Conservation (phyloP, 2,329 filamentous ascomycete genomes). For the Trichophyton rubrum region DNA sequence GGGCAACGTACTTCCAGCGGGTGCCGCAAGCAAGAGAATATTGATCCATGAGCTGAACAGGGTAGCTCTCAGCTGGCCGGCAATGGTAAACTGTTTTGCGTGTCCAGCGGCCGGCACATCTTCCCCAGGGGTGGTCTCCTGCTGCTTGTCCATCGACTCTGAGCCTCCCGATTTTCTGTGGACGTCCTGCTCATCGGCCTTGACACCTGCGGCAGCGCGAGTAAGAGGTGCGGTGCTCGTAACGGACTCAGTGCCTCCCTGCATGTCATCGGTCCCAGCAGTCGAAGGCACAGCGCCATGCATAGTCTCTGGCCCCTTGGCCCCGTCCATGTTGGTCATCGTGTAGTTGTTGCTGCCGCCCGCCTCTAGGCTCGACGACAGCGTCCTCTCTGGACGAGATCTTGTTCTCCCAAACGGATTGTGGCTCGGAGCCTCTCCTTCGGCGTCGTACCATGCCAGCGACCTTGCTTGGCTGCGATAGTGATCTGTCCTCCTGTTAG, state of each 20-base stretch:
- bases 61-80: conserved; percentile 47
- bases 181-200: not conserved
- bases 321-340: not conserved
- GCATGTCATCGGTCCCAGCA: conserved; percentile 5
- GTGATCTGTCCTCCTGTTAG: conserved; percentile 22
- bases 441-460: conserved; percentile 32
- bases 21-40: conserved; percentile 62
- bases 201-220: not conserved
- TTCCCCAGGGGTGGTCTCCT: not conserved
- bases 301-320: conserved; percentile 4
- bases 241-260: not conserved
- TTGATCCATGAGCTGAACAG: conserved; percentile 81
- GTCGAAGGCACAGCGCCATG: conserved; percentile 2
- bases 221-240: not conserved
- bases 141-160: not conserved
- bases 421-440: conserved; percentile 24
- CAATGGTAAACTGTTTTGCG: conserved; percentile 27
- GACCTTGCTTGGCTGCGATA: conserved; percentile 27
- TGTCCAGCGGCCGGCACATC: not conserved
- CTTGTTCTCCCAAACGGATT: conserved; percentile 34
- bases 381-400: conserved; percentile 18
- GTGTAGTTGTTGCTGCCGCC: conserved; percentile 7
- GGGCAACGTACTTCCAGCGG: conserved; percentile 47
- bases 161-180: not conserved
- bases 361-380: conserved; percentile 22